A percentile compares a stretch with the other conserved stretches of the same genome.
These are phyloP conservation scores for Metschnikowia colocasiae DNA, from an alignment of 805 yeast species.

Conservation along the genomic window DNA sequence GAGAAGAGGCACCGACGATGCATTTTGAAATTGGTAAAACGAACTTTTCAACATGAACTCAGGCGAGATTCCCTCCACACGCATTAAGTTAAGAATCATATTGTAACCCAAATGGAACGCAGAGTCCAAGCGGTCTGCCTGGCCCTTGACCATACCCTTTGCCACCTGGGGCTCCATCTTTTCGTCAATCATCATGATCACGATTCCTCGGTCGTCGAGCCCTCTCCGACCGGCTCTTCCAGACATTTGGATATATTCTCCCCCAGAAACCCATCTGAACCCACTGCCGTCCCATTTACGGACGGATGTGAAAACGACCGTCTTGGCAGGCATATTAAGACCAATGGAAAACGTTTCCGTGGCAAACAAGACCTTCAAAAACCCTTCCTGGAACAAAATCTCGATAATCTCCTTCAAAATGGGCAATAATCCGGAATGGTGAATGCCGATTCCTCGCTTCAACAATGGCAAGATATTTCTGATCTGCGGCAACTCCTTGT, in stretches of 20 bases:
- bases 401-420: constrained; percentile 93
- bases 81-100: constrained; percentile 91
- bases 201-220: constrained; percentile 97
- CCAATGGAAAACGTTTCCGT: constrained; percentile 99
- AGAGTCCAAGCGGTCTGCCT: constrained; percentile 94
- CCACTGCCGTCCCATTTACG: constrained; percentile 98
- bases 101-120: constrained; percentile 97
- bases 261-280: constrained; percentile 98
- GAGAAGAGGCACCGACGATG: constrained; percentile 82
- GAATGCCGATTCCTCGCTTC: constrained; percentile 96
- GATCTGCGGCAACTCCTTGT: constrained; percentile 90
- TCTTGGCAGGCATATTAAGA: constrained; percentile 98
- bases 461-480: constrained; percentile 84
- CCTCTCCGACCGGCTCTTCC: constrained; percentile 99
- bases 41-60: constrained; percentile 95
- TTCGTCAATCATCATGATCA: constrained; percentile 98
- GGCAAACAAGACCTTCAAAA: constrained; percentile 90
- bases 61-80: constrained; percentile 98
- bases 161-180: constrained; percentile 99
- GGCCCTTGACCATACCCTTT: constrained; percentile 99
- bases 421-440: constrained; percentile 94
- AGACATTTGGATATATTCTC: constrained; percentile 99
- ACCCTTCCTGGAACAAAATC: constrained; percentile 94
- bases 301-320: constrained; percentile 96
- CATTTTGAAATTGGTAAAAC: constrained; percentile 92